These are phyloP conservation scores for Myriosclerotinia curreyana DNA, from an alignment of 2,329 filamentous ascomycete species.

Conservation along the genomic window DNA sequence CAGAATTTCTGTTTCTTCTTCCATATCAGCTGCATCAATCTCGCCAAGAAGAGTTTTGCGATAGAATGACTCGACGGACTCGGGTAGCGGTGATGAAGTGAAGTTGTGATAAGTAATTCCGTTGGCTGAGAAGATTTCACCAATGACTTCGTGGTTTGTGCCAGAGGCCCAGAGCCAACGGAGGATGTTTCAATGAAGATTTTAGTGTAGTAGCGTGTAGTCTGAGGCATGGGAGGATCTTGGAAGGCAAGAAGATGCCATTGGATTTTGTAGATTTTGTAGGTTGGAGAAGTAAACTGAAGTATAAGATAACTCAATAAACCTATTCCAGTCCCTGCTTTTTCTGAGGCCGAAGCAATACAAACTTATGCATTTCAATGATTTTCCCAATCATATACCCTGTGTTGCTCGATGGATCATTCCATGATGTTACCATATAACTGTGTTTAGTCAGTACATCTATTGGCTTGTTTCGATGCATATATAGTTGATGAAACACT, in stretches of 20 bases:
- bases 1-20: background rate
- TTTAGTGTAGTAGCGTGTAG: conserved; percentile 2
- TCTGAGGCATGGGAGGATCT: background rate
- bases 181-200: background rate
- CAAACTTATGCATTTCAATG: too few species aligned
- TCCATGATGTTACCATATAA: too few species aligned
- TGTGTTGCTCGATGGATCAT: too few species aligned
- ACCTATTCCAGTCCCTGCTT: too few species aligned
- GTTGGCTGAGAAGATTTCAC: background rate
- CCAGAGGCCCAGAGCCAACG: background rate
- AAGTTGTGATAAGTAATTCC: background rate
- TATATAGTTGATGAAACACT: background rate
- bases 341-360: too few species aligned
- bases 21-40: background rate
- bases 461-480: background rate
- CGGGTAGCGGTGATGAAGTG: background rate
- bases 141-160: background rate
- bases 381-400: too few species aligned
- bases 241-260: background rate
- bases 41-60: background rate
- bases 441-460: background rate
- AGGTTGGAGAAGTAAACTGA: background rate
- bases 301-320: too few species aligned
- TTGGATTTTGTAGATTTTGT: background rate
- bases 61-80: background rate